Percentiles rank a stretch among this genome's conserved stretches.
phyloP scores from a whole-genome alignment of 768 basidiomycete genomes.

The Suillus plorans region DNA sequence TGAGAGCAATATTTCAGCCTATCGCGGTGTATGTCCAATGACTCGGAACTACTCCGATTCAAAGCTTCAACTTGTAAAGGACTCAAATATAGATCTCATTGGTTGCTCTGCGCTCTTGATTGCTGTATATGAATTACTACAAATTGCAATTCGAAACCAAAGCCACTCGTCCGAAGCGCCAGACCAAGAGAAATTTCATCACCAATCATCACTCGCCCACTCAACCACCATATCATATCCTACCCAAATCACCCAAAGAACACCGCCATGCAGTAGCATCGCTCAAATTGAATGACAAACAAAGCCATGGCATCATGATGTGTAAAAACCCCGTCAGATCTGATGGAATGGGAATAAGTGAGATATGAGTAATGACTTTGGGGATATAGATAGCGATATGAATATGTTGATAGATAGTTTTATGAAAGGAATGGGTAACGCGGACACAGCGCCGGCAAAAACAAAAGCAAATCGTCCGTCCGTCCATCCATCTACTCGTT shows the following conservation, averaged over 20 bases:
- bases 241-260: background rate
- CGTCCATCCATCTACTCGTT: background rate
- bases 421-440: background rate
- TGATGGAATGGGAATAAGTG: background rate
- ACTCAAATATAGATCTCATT: too few relatives aligned
- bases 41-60: too few relatives aligned
- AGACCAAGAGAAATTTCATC: background rate
- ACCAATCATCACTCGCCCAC: background rate
- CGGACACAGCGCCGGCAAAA: background rate
- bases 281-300: background rate
- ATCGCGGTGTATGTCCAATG: too few relatives aligned
- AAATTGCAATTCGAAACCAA: too few relatives aligned
- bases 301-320: background rate
- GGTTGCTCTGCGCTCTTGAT: too few relatives aligned
- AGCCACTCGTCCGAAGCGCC: too few relatives aligned
- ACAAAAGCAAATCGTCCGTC: background rate
- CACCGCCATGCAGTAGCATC: background rate
- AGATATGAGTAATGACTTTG: background rate
- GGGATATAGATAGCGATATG: conserved; percentile 3
- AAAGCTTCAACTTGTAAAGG: too few relatives aligned
- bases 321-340: background rate
- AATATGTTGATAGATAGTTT: conserved; percentile 1
- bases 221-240: too few relatives aligned
- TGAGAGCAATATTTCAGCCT: too few relatives aligned
- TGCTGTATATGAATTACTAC: too few relatives aligned